Evolutionary conservation across 768 basidiomycete species (phyloP).

Genomic region (Calvatia gigantea): DNA sequence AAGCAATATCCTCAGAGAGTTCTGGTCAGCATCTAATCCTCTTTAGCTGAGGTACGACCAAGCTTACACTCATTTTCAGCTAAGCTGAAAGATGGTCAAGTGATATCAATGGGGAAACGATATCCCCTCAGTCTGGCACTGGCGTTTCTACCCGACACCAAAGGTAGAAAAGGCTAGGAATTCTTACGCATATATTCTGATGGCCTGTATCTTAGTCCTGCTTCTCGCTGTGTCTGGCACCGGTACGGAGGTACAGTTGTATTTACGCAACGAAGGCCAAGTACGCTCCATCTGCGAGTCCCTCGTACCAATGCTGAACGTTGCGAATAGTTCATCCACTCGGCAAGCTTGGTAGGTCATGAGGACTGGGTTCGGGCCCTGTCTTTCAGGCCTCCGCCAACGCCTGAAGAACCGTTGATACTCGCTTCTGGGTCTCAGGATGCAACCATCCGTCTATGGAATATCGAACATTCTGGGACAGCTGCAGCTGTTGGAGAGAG

Average conservation of each 20-base stretch:
- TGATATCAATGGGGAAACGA: slow-evolving; percentile 58
- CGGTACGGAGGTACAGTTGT: slow-evolving; percentile 75
- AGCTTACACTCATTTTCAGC: slow-evolving; percentile 23
- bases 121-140: slow-evolving; percentile 74
- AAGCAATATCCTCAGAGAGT: slow-evolving; percentile 26
- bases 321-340: slow-evolving; percentile 49
- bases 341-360: slow-evolving; percentile 71
- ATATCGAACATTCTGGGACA: slow-evolving; percentile 52
- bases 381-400: slow-evolving; percentile 48
- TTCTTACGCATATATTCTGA: background rate
- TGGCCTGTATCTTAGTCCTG: slow-evolving; percentile 34
- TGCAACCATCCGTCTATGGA: slow-evolving; percentile 90
- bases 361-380: slow-evolving; percentile 94
- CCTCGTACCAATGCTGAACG: background rate
- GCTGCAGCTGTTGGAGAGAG: slow-evolving; percentile 12
- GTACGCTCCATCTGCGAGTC: slow-evolving; percentile 17
- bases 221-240: slow-evolving; percentile 86
- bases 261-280: slow-evolving; percentile 60
- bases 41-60: background rate
- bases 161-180: slow-evolving; percentile 41
- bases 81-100: slow-evolving; percentile 46
- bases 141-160: slow-evolving; percentile 58
- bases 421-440: slow-evolving; percentile 97
- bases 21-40: slow-evolving; percentile 22
- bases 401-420: slow-evolving; percentile 45